Percentiles rank a stretch among this genome's conserved stretches.
These are phyloP conservation scores for Trichoderma asperellum DNA, from an alignment of 2,329 filamentous ascomycete genomes.

Conservation along the genomic window DNA sequence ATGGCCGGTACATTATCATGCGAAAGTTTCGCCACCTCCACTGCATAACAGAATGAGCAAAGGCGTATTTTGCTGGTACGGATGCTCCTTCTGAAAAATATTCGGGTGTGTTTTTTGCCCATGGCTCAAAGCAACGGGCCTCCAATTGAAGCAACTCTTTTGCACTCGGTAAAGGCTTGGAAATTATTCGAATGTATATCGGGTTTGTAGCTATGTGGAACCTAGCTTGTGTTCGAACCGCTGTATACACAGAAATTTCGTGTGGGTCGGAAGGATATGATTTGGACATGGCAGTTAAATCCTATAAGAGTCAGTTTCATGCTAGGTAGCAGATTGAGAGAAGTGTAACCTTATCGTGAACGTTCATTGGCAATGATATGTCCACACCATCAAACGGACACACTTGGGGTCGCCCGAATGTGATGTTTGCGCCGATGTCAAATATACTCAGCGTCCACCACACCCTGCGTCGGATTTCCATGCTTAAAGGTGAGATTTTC, in stretches of 20 bases:
- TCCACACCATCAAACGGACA: constrained; percentile 49
- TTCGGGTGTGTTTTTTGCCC: constrained; percentile 42
- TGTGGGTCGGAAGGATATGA: constrained; percentile 42
- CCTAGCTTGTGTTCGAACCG: constrained; percentile 48
- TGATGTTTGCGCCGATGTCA: constrained; percentile 53
- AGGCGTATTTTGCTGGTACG: constrained; percentile 43
- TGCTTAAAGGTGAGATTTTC: constrained; percentile 40
- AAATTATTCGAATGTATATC: constrained; percentile 52
- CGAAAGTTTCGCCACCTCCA: constrained; percentile 51
- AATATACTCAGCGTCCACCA: constrained; percentile 51
- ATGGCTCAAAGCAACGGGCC: constrained; percentile 44
- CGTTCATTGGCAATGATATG: constrained; percentile 47
- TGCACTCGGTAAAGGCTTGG: constrained; percentile 47
- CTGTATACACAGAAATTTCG: constrained; percentile 49
- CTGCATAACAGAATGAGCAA: constrained; percentile 48
- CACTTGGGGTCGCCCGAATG: constrained; percentile 50
- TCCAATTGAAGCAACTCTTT: constrained; percentile 48
- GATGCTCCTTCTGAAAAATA: constrained; percentile 43
- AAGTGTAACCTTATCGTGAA: constrained; percentile 47
- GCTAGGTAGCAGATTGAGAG: background rate
- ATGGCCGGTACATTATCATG: constrained; percentile 53
- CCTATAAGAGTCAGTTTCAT: constrained; percentile 27
- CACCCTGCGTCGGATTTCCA: constrained; percentile 44
- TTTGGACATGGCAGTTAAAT: constrained; percentile 43
- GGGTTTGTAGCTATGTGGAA: constrained; percentile 51